Evolutionary conservation across 2,329 filamentous ascomycete species (phyloP), one percentile per base, ranked within the genome.

Genomic region (Waltergamsia citrina): DNA sequence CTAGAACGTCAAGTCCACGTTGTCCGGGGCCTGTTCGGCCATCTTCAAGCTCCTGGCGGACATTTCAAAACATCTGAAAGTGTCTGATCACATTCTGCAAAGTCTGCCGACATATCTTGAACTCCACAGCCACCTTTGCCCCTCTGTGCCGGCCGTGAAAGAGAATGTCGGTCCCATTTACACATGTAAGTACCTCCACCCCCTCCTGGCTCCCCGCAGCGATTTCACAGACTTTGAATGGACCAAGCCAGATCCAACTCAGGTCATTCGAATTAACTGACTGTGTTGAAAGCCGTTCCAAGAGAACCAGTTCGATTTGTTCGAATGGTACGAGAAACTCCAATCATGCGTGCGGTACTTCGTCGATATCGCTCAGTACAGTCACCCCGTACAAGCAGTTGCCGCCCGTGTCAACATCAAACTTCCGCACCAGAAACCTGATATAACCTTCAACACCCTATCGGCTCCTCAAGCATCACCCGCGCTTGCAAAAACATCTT

Each of bases 291-390:
- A 69, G 65, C 59, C 63, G 6, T 66, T 69, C 40, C 54, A 63
- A 40, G 60, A 67, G 40, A 51, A 54, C 34, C 59, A 68, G 31
- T 80, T 88, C 58, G 83, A 90, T 56, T 83, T 95, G 43, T 81
- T 95, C 53, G 83, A 87, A 40, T 96, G 92, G 92, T 84, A 94
- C 54, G 84, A 85, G 8, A 81, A 83, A 39, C 94, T 93, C 56
- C 81, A 92, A 58, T 87, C 78, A 43, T 98, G 92, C 59, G 78
- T 90, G 45, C 76, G 77, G 37, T 95, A 90, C 63, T 98, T 96
- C 52, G 67, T 96, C 49, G 85, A 95, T 49, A 79, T 90, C 51
- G 86, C 87, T 6, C 90, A 96, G 54, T 80, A 94, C 56, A 82
- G 78, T 42, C 73, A 70, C 14, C 74, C 81, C 8, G 85, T 94